Conservation (phyloP, 2,329 filamentous ascomycete genomes). For the Orbilia oligospora region DNA sequence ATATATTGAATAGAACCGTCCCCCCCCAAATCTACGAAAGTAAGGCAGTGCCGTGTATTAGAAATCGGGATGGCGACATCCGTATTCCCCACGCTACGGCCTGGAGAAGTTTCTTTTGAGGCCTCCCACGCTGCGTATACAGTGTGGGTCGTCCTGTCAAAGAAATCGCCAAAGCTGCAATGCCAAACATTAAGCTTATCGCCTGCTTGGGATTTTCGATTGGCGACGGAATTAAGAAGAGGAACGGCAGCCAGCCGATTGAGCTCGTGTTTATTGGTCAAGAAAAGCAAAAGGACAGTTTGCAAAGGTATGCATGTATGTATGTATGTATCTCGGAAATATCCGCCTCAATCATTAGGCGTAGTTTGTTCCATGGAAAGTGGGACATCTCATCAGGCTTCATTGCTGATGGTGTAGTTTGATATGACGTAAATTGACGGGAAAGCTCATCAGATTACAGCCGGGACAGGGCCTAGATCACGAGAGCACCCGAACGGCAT, state of each 20-base stretch:
- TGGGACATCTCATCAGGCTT: conserved; percentile 58
- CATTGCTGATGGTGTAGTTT: conserved; percentile 31
- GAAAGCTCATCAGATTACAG: conserved; percentile 14
- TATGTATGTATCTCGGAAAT: conserved; percentile 22
- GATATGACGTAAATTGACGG: conserved; percentile 52
- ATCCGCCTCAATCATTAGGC: conserved; percentile 21
- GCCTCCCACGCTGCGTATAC: conserved; percentile 12
- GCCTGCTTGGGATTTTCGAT: conserved; percentile 4
- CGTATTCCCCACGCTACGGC: background rate
- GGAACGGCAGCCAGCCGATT: conserved; percentile 32
- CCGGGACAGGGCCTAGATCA: conserved; percentile 21
- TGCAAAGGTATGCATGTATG: background rate
- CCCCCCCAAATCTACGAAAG: background rate
- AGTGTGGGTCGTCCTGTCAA: background rate
- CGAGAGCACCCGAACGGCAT: conserved; percentile 17
- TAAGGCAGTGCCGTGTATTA: conserved; percentile 17
- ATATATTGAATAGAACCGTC: conserved; percentile 25
- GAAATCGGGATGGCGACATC: conserved; percentile 29
- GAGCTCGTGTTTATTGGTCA: background rate
- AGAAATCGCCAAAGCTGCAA: conserved; percentile 13
- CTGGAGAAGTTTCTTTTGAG: conserved; percentile 6
- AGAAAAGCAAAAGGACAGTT: conserved; percentile 6
- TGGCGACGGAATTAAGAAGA: conserved; percentile 24
- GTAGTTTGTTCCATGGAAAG: background rate
- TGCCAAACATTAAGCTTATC: conserved; percentile 26